Conservation (phyloP, 257 asterid genomes). For the Nicotiana knightiana region DNA sequence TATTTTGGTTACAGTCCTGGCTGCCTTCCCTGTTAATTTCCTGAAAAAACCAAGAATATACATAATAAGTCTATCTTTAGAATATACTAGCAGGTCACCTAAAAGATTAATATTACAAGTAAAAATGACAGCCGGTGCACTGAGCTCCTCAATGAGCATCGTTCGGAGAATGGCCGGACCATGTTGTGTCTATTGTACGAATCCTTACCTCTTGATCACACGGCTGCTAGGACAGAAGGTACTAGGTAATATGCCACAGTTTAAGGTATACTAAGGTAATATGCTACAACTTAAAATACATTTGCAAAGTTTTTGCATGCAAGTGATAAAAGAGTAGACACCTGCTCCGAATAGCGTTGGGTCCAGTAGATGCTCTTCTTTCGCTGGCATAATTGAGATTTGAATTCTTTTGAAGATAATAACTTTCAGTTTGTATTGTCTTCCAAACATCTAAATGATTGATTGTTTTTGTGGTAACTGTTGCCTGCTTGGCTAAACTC, state of each 20-base stretch:
- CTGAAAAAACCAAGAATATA: background rate
- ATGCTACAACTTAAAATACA: too few relatives aligned
- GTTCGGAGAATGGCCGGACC: too few relatives aligned
- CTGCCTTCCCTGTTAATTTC: background rate
- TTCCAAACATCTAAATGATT: conserved; percentile 17
- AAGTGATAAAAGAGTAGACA: conserved; percentile 6
- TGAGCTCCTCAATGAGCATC: too few relatives aligned
- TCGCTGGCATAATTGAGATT: conserved; percentile 41
- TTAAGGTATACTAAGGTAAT: too few relatives aligned
- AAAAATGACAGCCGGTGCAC: too few relatives aligned
- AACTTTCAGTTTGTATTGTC: conserved; percentile 18
- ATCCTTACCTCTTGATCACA: too few relatives aligned
- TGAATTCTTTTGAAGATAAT: conserved; percentile 21
- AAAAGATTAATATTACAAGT: background rate
- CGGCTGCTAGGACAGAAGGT: too few relatives aligned
- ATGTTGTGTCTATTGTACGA: too few relatives aligned
- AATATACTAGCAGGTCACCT: background rate
- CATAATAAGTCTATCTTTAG: background rate
- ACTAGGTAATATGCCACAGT: too few relatives aligned
- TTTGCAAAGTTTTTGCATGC: too few relatives aligned
- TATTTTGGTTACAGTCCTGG: conserved; percentile 1
- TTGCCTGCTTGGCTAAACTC: conserved; percentile 22
- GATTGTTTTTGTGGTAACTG: conserved; percentile 18
- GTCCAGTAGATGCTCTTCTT: conserved; percentile 67
- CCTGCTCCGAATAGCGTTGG: conserved; percentile 78